Evolutionary conservation across 1,139 yeast species (phyloP).

Genomic region (Nakaseomyces bracarensis): DNA sequence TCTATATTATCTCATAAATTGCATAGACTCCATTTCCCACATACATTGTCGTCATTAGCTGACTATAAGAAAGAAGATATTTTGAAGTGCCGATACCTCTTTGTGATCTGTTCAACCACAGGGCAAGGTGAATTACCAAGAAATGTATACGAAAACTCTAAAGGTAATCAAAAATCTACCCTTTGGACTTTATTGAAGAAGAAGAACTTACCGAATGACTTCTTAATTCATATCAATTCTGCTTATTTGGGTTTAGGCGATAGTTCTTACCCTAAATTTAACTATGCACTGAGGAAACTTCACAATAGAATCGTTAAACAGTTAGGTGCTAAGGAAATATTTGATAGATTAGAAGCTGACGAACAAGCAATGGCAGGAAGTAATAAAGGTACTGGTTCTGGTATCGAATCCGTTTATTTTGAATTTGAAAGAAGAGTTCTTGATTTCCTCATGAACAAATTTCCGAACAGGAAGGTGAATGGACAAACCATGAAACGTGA

Average conservation of each 20-base stretch:
- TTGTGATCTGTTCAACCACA: slow-evolving; percentile 78
- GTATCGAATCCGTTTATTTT: slow-evolving; percentile 66
- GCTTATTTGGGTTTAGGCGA: slow-evolving; percentile 92
- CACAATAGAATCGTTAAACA: slow-evolving; percentile 64
- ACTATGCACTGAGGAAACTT: slow-evolving; percentile 75
- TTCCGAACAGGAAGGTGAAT: slow-evolving; percentile 30
- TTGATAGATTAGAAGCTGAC: slow-evolving; percentile 79
- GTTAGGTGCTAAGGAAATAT: slow-evolving; percentile 69
- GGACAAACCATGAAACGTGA: slow-evolving; percentile 19
- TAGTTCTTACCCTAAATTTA: slow-evolving; percentile 79
- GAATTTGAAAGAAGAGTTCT: slow-evolving; percentile 62
- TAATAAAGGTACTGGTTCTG: slow-evolving; percentile 49
- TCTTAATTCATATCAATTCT: slow-evolving; percentile 54
- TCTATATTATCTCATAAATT: slow-evolving; percentile 50
- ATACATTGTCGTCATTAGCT: slow-evolving; percentile 50
- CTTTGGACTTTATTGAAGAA: slow-evolving; percentile 70
- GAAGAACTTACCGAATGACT: slow-evolving; percentile 54
- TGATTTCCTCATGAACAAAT: slow-evolving; percentile 35
- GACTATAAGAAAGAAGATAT: slow-evolving; percentile 47
- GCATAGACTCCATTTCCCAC: slow-evolving; percentile 47
- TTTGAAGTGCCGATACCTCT: slow-evolving; percentile 44
- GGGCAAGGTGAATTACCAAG: slow-evolving; percentile 95
- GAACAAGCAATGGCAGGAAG: slow-evolving; percentile 45
- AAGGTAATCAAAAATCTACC: slow-evolving; percentile 29
- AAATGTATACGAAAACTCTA: slow-evolving; percentile 40